phyloP scores from a whole-genome alignment of 192 early-diverging fungal genomes.

The Podochytrium sp. region DNA sequence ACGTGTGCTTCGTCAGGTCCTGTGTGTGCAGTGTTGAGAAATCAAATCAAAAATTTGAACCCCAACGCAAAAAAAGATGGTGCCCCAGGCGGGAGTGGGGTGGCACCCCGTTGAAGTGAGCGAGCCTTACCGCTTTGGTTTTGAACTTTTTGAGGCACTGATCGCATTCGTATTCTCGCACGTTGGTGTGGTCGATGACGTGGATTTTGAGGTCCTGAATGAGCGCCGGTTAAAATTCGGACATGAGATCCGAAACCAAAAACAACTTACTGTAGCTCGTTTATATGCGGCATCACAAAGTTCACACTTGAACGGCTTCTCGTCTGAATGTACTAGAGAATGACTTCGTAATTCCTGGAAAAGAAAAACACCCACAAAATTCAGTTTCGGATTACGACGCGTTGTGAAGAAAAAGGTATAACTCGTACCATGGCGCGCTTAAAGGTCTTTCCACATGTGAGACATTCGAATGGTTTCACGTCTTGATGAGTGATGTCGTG shows the following conservation, averaged over 20 bases:
- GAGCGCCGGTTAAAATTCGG: background rate
- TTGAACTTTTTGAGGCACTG: slow-evolving; percentile 21
- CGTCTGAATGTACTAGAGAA: slow-evolving; percentile 17
- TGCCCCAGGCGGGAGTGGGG: too few relatives aligned
- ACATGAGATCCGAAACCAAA: background rate
- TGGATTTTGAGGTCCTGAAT: slow-evolving; percentile 25
- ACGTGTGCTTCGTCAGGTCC: slow-evolving; percentile 25
- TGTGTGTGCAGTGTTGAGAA: background rate
- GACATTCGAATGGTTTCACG: slow-evolving; percentile 24
- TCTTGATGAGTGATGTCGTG: slow-evolving; percentile 22
- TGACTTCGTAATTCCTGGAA: slow-evolving; percentile 24
- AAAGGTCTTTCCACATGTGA: slow-evolving; percentile 25
- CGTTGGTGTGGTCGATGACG: slow-evolving; percentile 24
- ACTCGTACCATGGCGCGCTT: slow-evolving; percentile 24
- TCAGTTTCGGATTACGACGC: background rate
- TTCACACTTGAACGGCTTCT: slow-evolving; percentile 21
- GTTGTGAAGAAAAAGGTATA: background rate
- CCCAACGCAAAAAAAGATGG: too few relatives aligned
- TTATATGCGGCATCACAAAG: slow-evolving; percentile 19
- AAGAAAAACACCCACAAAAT: background rate
- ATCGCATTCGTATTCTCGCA: slow-evolving; percentile 23
- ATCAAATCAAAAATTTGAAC: too few relatives aligned
- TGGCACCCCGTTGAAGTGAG: too few relatives aligned
- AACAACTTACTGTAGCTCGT: slow-evolving; percentile 11
- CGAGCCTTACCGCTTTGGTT: background rate